A percentile compares a stretch with the other conserved stretches of the same genome.
Conservation (phyloP, 805 yeast genomes). For the Candida hispaniensis region DNA sequence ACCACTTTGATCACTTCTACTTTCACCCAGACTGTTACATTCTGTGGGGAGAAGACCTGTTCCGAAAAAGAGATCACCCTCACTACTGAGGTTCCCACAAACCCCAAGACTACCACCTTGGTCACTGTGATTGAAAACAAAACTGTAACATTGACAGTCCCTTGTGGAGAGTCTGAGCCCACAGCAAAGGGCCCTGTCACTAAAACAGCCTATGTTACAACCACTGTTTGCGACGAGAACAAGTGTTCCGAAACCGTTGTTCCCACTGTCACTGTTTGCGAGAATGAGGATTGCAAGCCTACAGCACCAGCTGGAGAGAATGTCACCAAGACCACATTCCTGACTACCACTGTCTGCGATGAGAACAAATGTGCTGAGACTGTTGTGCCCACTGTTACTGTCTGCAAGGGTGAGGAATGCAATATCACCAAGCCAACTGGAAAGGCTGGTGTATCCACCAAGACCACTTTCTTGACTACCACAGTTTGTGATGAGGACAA, state of each 20-base stretch:
- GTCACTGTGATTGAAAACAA: conserved; percentile 6
- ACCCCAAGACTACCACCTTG: conserved; percentile 1
- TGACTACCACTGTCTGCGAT: conserved; percentile 1
- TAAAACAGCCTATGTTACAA: no score
- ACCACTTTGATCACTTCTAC: background rate
- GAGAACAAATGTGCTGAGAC: background rate
- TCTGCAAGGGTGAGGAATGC: conserved; percentile 1
- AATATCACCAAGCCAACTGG: background rate
- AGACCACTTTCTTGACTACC: background rate
- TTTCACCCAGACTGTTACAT: conserved; percentile 6
- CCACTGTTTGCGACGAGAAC: no score
- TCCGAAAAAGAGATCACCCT: conserved; percentile 4
- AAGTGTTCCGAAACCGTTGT: no score
- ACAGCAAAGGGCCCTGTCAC: no score
- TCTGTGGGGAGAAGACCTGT: conserved; percentile 2
- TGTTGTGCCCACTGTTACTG: conserved; percentile 2
- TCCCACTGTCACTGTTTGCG: conserved; percentile 13
- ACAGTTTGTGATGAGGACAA: background rate
- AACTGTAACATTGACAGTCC: no score
- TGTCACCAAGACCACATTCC: background rate
- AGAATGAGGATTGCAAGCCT: background rate
- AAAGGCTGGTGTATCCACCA: background rate
- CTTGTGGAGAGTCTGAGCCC: no score
- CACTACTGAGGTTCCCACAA: conserved; percentile 8
- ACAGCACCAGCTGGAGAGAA: background rate